Evolutionary conservation across 2,329 filamentous ascomycete species (phyloP).

Genomic region (Penicillium sumatraense): DNA sequence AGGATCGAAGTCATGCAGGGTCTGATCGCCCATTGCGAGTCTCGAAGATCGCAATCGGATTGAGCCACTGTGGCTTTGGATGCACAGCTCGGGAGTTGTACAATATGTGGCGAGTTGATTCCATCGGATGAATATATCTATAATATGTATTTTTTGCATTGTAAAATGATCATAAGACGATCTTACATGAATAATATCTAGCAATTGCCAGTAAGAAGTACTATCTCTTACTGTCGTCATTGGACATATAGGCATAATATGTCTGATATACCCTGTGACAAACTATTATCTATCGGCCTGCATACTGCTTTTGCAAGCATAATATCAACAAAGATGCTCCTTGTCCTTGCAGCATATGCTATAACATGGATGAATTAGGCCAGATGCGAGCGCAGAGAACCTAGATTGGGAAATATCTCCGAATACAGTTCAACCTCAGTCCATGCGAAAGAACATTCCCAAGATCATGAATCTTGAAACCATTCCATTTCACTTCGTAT

Average conservation of each 20-base stretch:
- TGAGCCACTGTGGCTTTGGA: constrained; percentile 1
- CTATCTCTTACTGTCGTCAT: no score
- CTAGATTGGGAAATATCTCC: not conserved
- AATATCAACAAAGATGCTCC: not conserved
- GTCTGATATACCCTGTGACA: not conserved
- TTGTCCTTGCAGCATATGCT: not conserved
- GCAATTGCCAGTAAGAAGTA: no score
- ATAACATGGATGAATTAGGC: not conserved
- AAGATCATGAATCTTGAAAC: not conserved
- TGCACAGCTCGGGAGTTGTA: not conserved
- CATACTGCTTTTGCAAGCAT: not conserved
- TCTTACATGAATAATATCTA: no score
- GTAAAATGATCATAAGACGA: no score
- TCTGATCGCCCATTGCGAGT: not conserved
- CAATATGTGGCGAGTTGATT: not conserved
- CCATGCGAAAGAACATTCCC: not conserved
- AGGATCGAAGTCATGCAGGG: constrained; percentile 2
- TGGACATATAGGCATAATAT: no score
- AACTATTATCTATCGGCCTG: not conserved
- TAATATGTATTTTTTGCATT: no score
- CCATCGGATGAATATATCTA: no score
- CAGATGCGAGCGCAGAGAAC: not conserved
- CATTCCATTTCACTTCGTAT: not conserved
- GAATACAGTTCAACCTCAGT: not conserved
- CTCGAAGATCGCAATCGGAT: not conserved